These are phyloP conservation scores for Chenopodium album DNA, from an alignment of 148 eudicot species.

Conservation along the genomic window DNA sequence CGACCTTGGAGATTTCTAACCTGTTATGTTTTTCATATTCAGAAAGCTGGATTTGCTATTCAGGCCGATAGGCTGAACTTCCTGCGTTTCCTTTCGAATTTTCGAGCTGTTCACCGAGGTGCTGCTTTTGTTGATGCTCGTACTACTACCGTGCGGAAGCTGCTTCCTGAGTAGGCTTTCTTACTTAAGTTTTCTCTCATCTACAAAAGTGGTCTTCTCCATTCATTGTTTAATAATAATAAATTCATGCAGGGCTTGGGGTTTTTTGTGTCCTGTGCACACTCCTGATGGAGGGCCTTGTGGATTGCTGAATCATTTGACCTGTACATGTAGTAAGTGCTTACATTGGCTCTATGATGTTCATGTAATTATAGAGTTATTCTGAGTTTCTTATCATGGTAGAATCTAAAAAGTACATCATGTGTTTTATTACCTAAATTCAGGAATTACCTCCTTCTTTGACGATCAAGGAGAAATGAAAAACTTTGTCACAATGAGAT, in stretches of 20 bases:
- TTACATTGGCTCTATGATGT: not conserved
- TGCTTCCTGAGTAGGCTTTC: constrained; percentile 83
- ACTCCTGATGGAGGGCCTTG: constrained; percentile 99
- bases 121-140: constrained; percentile 92
- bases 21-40: constrained; percentile 15
- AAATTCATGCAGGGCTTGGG: constrained; percentile 71
- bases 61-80: constrained; percentile 86
- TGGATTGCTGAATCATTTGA: constrained; percentile 91
- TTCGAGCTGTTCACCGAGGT: constrained; percentile 95
- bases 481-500: constrained; percentile 57
- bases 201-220: not conserved
- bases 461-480: constrained; percentile 59
- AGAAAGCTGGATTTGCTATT: constrained; percentile 94
- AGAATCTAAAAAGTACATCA: not conserved
- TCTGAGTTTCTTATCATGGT: not conserved
- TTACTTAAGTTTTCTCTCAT: not conserved
- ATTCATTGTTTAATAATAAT: not conserved
- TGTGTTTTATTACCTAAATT: constrained; percentile 3
- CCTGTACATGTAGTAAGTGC: constrained; percentile 77
- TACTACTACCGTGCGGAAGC: constrained; percentile 94
- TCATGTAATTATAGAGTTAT: not conserved
- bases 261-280: constrained; percentile 98
- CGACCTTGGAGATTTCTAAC: not conserved
- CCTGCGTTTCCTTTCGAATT: constrained; percentile 81
- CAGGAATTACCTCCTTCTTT: constrained; percentile 83